Evolutionary conservation across 192 early-diverging fungal genomes (phyloP), one percentile per base, ranked within the genome.

Genomic region (Funneliformis geosporum): DNA sequence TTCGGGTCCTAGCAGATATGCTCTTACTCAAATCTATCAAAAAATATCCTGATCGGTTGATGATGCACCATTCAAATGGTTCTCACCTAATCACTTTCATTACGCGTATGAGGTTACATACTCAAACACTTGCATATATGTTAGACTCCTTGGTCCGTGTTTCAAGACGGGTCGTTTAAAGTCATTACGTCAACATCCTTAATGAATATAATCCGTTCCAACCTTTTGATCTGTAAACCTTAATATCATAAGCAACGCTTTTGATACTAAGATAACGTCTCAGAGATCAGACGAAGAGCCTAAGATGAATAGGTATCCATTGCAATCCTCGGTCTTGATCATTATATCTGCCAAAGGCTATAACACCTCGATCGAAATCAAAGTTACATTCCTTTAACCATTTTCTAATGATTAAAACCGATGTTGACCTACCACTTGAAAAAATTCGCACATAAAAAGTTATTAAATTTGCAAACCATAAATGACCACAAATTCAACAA

Each of bases 141-240:
- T 90, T 91, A 90, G 90, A 92, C 91, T 92, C 90, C 92, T 92
- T 92, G 90, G 90, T 92, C 91, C 89, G 89, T 91, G 91, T 92
- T 92, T 91, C 89, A 91, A 91, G 89, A 91, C 89, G 90, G 92
- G 89, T 91, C 88, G 88, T 85, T 90, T 91, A 85, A 82, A 85
- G 82, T 82, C 87, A 89, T 88, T 89, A 88, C 82, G 88, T 83
- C 89, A 92, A 85, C 87, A 85, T 84, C 87, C 88, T 87, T 83
- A 86, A 77, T 75, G 65, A 81, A 83, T 78, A 71, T 67, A 62
- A 75, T 60, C 21, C 80, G 44, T 78, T 60, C 69, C 61, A 73
- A 59, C 71, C 76, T 67, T 38, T 42, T 65, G 70, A 16, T 0
- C 39, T 39, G 33, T 27, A 14, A 55, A 50, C 64, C 27, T 40